phyloP scores from a whole-genome alignment of 164 flowering plant species.

The Cinnamomum micranthum region DNA sequence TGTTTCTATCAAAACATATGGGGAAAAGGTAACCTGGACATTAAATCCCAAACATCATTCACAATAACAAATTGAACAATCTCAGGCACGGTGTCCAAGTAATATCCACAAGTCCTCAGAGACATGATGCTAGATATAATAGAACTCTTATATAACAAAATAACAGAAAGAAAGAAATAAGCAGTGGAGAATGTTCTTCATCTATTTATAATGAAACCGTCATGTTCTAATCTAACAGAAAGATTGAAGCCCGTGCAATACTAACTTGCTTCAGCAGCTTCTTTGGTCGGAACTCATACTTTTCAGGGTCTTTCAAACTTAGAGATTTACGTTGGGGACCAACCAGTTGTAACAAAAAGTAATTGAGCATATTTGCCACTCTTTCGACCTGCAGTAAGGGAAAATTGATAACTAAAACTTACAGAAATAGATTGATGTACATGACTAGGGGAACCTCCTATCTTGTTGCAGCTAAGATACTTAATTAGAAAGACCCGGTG shows the following conservation, averaged over 20 bases:
- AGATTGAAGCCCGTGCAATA: neutral
- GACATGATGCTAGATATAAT: neutral
- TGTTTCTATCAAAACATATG: too few species aligned
- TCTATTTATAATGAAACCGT: too few species aligned
- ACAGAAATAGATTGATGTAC: neutral
- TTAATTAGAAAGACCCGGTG: neutral
- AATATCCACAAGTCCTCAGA: too few species aligned
- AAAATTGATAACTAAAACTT: neutral
- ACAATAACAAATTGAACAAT: too few species aligned
- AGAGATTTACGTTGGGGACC: constrained; percentile 96
- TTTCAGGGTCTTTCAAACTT: constrained; percentile 84
- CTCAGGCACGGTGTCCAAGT: too few species aligned
- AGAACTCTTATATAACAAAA: neutral
- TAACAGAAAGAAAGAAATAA: neutral
- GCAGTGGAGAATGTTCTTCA: neutral
- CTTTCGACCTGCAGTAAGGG: constrained; percentile 76
- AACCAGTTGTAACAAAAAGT: constrained; percentile 88
- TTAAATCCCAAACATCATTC: too few species aligned
- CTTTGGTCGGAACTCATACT: constrained; percentile 93
- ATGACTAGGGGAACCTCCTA: neutral
- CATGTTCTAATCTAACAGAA: neutral
- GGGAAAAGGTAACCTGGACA: too few species aligned
- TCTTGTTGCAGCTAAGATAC: neutral
- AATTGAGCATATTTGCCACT: constrained; percentile 97
- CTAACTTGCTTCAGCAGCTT: constrained; percentile 84